Conservation (phyloP, 192 early-diverging fungal genomes). For the Rhizophagus clarus region DNA sequence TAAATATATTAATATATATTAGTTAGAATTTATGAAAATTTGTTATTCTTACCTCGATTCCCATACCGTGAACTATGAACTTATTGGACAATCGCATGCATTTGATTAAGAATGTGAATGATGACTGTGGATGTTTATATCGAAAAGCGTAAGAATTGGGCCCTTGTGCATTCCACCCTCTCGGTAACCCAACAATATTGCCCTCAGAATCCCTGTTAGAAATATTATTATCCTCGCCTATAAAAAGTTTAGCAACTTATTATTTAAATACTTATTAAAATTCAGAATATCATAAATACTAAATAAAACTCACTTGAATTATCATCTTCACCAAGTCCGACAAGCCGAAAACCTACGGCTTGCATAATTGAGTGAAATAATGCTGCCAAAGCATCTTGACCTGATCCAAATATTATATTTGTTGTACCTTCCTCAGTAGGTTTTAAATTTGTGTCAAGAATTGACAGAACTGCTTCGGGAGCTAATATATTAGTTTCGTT, state of each 20-base stretch:
- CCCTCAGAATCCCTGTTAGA: constrained; percentile 31
- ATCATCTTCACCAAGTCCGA: constrained; percentile 64
- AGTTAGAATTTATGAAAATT: neutral
- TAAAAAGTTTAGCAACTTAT: neutral
- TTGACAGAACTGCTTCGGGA: neutral
- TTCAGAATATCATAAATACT: neutral
- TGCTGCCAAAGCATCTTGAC: constrained; percentile 53
- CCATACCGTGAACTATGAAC: constrained; percentile 65
- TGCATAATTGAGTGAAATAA: constrained; percentile 63
- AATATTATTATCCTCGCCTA: neutral
- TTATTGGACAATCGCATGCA: constrained; percentile 62
- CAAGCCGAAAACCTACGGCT: constrained; percentile 61
- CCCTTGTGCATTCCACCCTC: constrained; percentile 60
- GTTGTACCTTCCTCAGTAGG: neutral
- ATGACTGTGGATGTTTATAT: constrained; percentile 68
- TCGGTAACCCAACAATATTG: constrained; percentile 41
- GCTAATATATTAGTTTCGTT: neutral
- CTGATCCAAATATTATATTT: constrained; percentile 31
- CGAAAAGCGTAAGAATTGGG: constrained; percentile 62
- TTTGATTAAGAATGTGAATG: constrained; percentile 70
- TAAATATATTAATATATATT: no score
- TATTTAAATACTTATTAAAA: neutral
- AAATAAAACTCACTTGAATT: constrained; percentile 32
- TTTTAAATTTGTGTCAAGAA: neutral
- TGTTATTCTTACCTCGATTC: constrained; percentile 57